Base-by-base conservation (phyloP, 441 rosid species). In the Croton laevigatus region DNA sequence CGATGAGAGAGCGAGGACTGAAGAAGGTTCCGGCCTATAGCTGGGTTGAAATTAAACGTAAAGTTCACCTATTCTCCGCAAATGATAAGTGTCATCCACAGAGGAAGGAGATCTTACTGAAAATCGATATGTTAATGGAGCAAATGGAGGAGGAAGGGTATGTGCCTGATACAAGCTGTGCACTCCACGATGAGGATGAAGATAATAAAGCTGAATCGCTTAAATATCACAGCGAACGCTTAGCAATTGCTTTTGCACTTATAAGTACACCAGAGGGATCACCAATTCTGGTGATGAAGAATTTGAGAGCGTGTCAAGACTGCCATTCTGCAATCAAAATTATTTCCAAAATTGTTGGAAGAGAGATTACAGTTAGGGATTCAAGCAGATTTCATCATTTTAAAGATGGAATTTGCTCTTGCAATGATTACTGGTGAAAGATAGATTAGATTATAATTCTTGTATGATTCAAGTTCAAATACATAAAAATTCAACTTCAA, bases 371-470 rank as follows among this genome's bases (percentile, higher is more conserved):
- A 17, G 85, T 89, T 11, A 84, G 98, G 75, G 98, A 90, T 84
- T 83, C 92, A 40, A 88, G 84, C 74, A 86, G 98, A 71, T 90
- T 89, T 80, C 95, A 91, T 76, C 95, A 82, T 77, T 88, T 92
- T 78, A 87, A 57, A 69, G 85, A 84, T 69, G 96, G 97, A 8
- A 36, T 70, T 55, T 89, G 97, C 78, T 91, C 96, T 20, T 91
- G 98, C 69, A 74, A 82, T 61, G 91, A 93, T 81, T 93, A 83
- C 73, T 93, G 98, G 97, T 90, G 62, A 85, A 27, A n/a, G 8
- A 6, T 1, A 0, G 63, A 49, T 27, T 27, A 27, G 32, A 27
- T 27, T 27, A 27, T 27, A 27, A 27, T 27, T 27, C 32, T 27
- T 27, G 32, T 27, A 27, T 16, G 13, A 46, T 46, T 46, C 52